Base-by-base conservation (phyloP, 108 stramenopile genomes). In the Stephanodiscus minutulus region DNA sequence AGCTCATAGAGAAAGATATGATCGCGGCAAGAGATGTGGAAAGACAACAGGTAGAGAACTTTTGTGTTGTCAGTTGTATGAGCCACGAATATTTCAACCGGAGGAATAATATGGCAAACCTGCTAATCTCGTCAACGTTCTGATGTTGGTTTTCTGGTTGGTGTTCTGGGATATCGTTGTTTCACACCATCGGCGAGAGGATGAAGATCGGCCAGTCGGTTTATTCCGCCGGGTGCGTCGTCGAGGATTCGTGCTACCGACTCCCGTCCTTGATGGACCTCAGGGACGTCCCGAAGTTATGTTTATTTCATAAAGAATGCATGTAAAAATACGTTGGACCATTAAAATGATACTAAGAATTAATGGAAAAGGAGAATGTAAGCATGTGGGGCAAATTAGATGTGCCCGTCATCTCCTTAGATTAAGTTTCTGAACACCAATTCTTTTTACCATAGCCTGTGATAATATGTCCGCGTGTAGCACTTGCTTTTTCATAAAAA, bases 141-240 rank as follows among this genome's bases (percentile, higher is more conserved):
- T n/a, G n/a, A n/a, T n/a, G n/a, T n/a, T n/a, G n/a, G n/a, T n/a
- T n/a, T n/a, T n/a, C n/a, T n/a, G n/a, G n/a, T n/a, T n/a, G n/a
- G n/a, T n/a, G n/a, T n/a, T n/a, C n/a, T n/a, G n/a, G n/a, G 22
- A 64, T 85, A 17, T 91, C 91, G 20, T 92, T 90, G 20, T 88
- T 92, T 46, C 91, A 92, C 71, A 87, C 85, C 5, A 61, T 95
- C n/a, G 88, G 87, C 28, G 94, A 96, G 77, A 53, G 81, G 62
- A 67, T 96, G 59, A 96, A 96, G 67, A 93, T 96, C 46, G 46
- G 50, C 2, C 71, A 93, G 10, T 96, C 93, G 2, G 22, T 53
- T 17, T 55, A 66, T 59, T 49, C 61, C 2, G 29, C 57, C 36
- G 44, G 67, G 52, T 25, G 41, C 70, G 17, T 74, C 21, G 83